A percentile compares a stretch with the other conserved stretches of the same genome.
Conservation (phyloP, 129 eudicot genomes). For the Pittosporum tobira region DNA sequence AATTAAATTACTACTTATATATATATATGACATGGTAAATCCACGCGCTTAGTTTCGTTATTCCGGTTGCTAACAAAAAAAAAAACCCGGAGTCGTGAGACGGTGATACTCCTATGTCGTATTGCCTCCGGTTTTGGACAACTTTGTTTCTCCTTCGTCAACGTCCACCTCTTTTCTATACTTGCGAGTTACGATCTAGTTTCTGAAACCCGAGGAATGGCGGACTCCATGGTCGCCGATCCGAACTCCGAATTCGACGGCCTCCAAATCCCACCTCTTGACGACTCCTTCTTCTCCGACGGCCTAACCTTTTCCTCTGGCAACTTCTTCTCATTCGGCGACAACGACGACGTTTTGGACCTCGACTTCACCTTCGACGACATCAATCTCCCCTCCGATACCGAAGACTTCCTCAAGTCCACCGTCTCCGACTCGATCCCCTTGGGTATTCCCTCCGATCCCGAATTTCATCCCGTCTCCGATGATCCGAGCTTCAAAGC, state of each 20-base stretch:
- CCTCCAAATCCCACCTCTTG: conserved; percentile 44
- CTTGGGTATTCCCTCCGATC: conserved; percentile 12
- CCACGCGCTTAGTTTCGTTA: too few relatives aligned
- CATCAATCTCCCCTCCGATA: conserved; percentile 27
- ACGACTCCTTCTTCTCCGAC: conserved; percentile 27
- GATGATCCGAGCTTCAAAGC: conserved; percentile 21
- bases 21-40: too few relatives aligned
- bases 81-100: too few relatives aligned
- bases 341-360: conserved; percentile 14
- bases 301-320: conserved; percentile 22
- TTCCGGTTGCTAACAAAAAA: too few relatives aligned
- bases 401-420: conserved; percentile 31
- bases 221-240: conserved; percentile 28
- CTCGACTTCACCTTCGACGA: conserved; percentile 64
- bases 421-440: conserved; percentile 3
- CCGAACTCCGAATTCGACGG: conserved; percentile 18
- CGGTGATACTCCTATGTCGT: too few relatives aligned
- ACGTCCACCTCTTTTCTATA: too few relatives aligned
- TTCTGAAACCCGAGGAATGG: conserved; percentile 22
- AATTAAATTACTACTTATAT: too few relatives aligned
- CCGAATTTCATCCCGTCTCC: conserved; percentile 17
- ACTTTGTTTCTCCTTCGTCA: too few relatives aligned
- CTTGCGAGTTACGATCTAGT: too few relatives aligned
- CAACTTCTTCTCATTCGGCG: conserved; percentile 19
- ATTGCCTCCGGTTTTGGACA: too few relatives aligned